Percentiles rank a stretch among this genome's conserved stretches.
These are phyloP conservation scores for Calonectria ilicicola DNA, from an alignment of 2,329 filamentous ascomycete genomes.

Conservation along the genomic window DNA sequence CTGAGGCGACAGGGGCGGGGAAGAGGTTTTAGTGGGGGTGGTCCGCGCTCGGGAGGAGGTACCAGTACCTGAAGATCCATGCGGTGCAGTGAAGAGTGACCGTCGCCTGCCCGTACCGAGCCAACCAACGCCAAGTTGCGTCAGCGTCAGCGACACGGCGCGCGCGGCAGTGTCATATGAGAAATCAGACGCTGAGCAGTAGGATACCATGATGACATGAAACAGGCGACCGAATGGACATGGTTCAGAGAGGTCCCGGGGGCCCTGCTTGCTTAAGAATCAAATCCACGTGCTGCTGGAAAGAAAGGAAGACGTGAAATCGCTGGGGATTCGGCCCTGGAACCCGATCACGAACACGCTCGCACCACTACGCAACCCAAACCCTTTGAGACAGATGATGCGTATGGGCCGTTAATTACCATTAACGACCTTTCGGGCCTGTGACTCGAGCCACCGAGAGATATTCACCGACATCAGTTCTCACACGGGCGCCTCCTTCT, in stretches of 20 bases:
- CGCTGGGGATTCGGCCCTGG: not conserved
- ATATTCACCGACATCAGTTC: not conserved
- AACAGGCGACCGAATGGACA: not conserved
- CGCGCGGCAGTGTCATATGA: slow-evolving; percentile 5
- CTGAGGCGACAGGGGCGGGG: slow-evolving; percentile 9
- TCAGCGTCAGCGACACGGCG: not conserved
- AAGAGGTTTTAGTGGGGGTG: not conserved
- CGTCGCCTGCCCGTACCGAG: not conserved
- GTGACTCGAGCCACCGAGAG: not conserved
- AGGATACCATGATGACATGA: not conserved
- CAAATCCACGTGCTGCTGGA: not conserved
- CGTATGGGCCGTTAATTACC: not conserved
- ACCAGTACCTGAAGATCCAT: slow-evolving; percentile 7
- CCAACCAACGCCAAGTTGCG: not conserved
- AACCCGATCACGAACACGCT: not conserved
- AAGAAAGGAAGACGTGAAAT: not conserved
- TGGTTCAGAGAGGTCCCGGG: not conserved
- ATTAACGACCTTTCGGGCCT: not conserved
- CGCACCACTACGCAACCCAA: not conserved
- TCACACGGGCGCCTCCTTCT: not conserved
- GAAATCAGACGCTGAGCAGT: not conserved
- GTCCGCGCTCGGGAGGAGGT: not conserved
- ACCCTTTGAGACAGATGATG: not conserved
- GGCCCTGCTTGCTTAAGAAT: not conserved
- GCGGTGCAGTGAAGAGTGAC: not conserved